These are phyloP conservation scores for Nicotiana undulata DNA, from an alignment of 257 asterid species.

Conservation along the genomic window DNA sequence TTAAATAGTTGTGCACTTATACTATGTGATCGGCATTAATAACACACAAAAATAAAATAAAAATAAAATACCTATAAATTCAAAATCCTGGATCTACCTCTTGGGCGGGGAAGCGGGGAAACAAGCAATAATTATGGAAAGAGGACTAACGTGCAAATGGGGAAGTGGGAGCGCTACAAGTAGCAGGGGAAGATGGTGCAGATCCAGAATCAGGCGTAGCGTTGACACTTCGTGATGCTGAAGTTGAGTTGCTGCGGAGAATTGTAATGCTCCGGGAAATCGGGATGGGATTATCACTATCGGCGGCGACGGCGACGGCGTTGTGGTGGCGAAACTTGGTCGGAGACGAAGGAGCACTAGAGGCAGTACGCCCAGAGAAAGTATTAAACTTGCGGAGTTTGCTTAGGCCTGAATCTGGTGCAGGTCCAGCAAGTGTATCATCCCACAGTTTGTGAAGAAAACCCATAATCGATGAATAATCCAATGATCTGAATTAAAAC, in stretches of 20 bases:
- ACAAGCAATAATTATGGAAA: background rate
- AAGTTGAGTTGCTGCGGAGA: slow-evolving; percentile 24
- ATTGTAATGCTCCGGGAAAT: slow-evolving; percentile 55
- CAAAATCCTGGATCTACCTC: no score
- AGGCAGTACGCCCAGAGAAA: slow-evolving; percentile 26
- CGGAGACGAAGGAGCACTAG: slow-evolving; percentile 6
- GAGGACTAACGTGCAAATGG: slow-evolving; percentile 54
- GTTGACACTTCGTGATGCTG: slow-evolving; percentile 8
- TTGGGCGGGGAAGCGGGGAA: no score
- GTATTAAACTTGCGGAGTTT: slow-evolving; percentile 65
- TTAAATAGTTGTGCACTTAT: no score
- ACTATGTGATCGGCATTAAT: no score
- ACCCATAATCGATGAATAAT: slow-evolving; percentile 39
- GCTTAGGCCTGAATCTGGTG: slow-evolving; percentile 68
- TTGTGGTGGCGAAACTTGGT: slow-evolving; percentile 9
- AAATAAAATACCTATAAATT: no score
- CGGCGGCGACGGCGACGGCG: background rate
- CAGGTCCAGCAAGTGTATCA: slow-evolving; percentile 76
- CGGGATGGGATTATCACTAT: slow-evolving; percentile 19
- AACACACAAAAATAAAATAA: no score
- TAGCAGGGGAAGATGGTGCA: slow-evolving; percentile 52
- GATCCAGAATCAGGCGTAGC: slow-evolving; percentile 40
- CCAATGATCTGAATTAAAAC: background rate
- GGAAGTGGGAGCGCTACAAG: slow-evolving; percentile 41
- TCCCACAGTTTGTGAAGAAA: slow-evolving; percentile 84